Evolutionary conservation across 2,329 filamentous ascomycete species (phyloP).

Genomic region (Cyphellophora attinorum): DNA sequence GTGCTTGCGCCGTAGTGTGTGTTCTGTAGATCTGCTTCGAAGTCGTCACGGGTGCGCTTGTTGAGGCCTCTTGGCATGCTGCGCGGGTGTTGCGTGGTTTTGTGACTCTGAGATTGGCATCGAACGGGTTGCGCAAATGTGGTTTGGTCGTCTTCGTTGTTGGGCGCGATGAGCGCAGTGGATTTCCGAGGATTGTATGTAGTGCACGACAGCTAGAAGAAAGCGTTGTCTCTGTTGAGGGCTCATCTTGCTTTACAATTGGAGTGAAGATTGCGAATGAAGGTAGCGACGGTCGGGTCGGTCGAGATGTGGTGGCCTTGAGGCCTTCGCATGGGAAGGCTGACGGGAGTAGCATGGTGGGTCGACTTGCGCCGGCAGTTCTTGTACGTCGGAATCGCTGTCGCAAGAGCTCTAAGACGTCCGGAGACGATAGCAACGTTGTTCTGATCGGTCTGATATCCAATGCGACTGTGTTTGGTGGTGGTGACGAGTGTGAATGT

Average conservation of each 20-base stretch:
- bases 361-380: too few relatives aligned
- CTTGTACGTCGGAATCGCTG: background rate
- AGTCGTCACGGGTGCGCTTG: constrained; percentile 27
- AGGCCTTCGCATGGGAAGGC: constrained; percentile 32
- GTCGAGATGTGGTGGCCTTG: constrained; percentile 22
- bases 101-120: constrained; percentile 5
- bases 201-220: constrained; percentile 19
- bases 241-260: constrained; percentile 25
- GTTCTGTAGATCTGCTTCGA: constrained; percentile 19
- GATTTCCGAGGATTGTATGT: constrained; percentile 17
- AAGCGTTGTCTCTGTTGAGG: constrained; percentile 26
- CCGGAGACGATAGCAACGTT: background rate
- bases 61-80: constrained; percentile 22
- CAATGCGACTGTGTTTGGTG: background rate
- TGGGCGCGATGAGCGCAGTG: constrained; percentile 20
- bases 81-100: background rate
- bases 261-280: constrained; percentile 29
- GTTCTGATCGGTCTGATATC: background rate
- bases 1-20: constrained; percentile 13
- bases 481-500: background rate
- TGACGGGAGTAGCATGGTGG: constrained; percentile 38
- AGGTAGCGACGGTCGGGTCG: constrained; percentile 13
- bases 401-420: background rate
- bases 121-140: constrained; percentile 20
- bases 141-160: constrained; percentile 21